Conservation (phyloP, 2,329 filamentous ascomycete genomes). For the Epicoccum sorghinum region DNA sequence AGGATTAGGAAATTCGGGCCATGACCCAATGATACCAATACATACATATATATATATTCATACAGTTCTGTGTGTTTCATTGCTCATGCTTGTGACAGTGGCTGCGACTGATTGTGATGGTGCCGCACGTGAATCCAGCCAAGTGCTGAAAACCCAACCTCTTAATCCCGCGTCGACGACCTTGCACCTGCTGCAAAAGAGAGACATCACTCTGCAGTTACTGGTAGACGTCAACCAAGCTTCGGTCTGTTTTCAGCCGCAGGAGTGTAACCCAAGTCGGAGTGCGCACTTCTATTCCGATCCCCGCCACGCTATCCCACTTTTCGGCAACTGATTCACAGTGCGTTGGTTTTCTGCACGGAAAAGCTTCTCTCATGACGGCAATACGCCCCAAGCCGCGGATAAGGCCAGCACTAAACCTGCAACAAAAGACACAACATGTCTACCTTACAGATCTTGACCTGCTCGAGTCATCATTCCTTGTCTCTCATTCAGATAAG, state of each 20-base stretch:
- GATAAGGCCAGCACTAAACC: slow-evolving; percentile 24
- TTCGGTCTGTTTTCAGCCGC: slow-evolving; percentile 3
- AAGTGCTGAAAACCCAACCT: slow-evolving; percentile 7
- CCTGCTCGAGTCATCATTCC: slow-evolving; percentile 10
- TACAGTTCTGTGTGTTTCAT: slow-evolving; percentile 14
- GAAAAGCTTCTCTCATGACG: slow-evolving; percentile 39
- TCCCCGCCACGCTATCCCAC: slow-evolving; percentile 27
- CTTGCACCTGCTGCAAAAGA: neutral
- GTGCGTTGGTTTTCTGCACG: slow-evolving; percentile 33
- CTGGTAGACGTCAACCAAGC: neutral
- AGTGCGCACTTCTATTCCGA: slow-evolving; percentile 17
- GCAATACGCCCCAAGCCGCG: slow-evolving; percentile 20
- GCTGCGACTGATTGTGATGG: neutral
- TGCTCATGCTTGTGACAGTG: slow-evolving; percentile 6
- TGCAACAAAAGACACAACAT: slow-evolving; percentile 20
- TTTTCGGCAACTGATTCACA: slow-evolving; percentile 28
- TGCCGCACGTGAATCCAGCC: slow-evolving; percentile 20
- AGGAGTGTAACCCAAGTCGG: slow-evolving; percentile 5
- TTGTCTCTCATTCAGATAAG: slow-evolving; percentile 6
- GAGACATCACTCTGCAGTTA: neutral
- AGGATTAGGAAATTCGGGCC: slow-evolving; percentile 2
- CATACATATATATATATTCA: neutral
- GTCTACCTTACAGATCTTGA: slow-evolving; percentile 16
- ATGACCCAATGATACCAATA: slow-evolving; percentile 10
- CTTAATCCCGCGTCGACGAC: slow-evolving; percentile 3